Base-by-base conservation (phyloP, 2,329 filamentous ascomycete genomes). In the Mycogone perniciosa region DNA sequence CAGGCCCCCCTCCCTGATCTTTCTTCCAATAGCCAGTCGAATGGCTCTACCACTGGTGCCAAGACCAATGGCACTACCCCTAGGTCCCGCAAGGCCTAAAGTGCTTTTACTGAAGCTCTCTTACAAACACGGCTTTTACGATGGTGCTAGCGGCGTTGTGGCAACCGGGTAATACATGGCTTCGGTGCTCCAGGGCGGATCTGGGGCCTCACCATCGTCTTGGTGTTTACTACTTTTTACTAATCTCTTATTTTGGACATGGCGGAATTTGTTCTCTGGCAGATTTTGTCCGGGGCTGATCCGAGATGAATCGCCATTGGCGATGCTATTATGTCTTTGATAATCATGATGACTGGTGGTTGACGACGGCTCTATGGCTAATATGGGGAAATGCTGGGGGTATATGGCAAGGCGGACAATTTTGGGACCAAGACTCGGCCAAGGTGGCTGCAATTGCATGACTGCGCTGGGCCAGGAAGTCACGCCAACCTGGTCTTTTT, bases 1-100 rank as follows among this genome's bases (percentile, higher is more conserved):
- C 79, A 82, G 68, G 79, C 80, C 47, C 79, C 79, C 59, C 76
- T 93, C 46, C 88, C 92, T 61, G 90, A 95, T 68, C 89, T 91
- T 31, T 35, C 33, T 35, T 74, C 61, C 65, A 58, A 84, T 49
- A 77, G 80, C 53, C 74, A 76, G 52, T 34, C 53, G 70, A 72
- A 76, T 65, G 71, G 76, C 48, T 72, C 77, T 71, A 77, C 76
- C 55, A 79, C 78, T 45, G 76, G 77, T 43, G 69, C 71, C 59
- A 79, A 77, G 71, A 67, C 78, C 58, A 85, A 79, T 64, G 82
- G 81, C 57, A 71, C 76, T 55, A 76, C 77, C 52, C 82, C 84
- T 44, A 77, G 85, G 60, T 87, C 83, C 59, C 81, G 85, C 64
- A 88, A 88, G 77, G 85, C 85, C 48, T 71, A 67, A 62, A 50